phyloP scores from a whole-genome alignment of 306 rosid genomes.

The Lotus japonicus region DNA sequence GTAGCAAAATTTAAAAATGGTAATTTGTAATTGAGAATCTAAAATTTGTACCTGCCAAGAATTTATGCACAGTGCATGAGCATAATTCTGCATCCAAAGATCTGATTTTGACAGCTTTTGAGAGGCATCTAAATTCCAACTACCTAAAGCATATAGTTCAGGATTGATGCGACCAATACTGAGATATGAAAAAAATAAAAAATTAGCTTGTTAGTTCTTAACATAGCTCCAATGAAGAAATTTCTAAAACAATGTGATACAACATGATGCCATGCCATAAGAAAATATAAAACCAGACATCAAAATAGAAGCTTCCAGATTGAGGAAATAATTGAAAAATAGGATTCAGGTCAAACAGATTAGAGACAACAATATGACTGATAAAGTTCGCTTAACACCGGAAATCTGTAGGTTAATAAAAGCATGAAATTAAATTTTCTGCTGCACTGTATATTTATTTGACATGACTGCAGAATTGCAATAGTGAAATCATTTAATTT shows the following conservation, averaged over 20 bases:
- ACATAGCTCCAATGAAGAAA: conserved; percentile 18
- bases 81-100: conserved; percentile 74
- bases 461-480: not conserved
- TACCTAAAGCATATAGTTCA: conserved; percentile 66
- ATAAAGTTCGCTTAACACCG: not conserved
- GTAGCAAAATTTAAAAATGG: conserved; percentile 3
- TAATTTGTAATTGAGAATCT: not conserved
- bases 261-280: conserved; percentile 8
- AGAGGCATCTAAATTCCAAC: conserved; percentile 42
- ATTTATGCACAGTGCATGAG: conserved; percentile 70
- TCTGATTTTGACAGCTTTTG: conserved; percentile 40
- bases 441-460: not conserved
- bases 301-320: conserved; percentile 22
- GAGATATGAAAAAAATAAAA: conserved; percentile 28
- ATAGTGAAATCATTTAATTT: not conserved
- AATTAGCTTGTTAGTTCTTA: conserved; percentile 9
- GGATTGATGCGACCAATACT: conserved; percentile 90
- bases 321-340: conserved; percentile 9
- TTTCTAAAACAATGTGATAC: not conserved
- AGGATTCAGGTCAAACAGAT: not conserved
- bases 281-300: conserved; percentile 8
- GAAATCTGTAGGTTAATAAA: not conserved
- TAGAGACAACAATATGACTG: not conserved
- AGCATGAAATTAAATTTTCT: not conserved
- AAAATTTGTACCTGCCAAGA: conserved; percentile 79